Evolutionary conservation across 768 basidiomycete species (phyloP), one percentile per base, ranked within the genome.

Genomic region (Boletus huronensis): DNA sequence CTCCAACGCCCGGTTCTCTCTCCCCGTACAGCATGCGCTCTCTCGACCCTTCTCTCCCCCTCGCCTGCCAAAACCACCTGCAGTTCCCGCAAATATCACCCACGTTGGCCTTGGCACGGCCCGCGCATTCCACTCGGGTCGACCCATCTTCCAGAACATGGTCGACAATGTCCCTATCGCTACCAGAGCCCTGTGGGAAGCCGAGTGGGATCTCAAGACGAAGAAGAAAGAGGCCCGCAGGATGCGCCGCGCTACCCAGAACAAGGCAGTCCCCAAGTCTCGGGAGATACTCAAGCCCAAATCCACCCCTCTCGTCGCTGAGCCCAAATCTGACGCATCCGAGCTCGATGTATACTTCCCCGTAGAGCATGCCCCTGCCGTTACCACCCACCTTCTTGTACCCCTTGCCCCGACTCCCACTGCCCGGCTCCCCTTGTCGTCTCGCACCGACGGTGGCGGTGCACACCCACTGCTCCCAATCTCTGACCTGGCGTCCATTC

Each of bases 151-250:
- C 75, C 84, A 90, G 67, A 84, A 88, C 65, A 69, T 94, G 39
- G 82, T 83, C 2, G 81, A 91, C 66, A 91, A 91, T 62, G 83
- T 90, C 0, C 91, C 92, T 7, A 72, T 94, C n/a, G 78, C 82
- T 1, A 81, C 80, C 9, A 80, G 92, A 26, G 85, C 91, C 3
- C 74, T 92, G 40, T 83, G 82, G 66, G 86, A 91, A 66, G 83
- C 81, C 0, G 88, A 91, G 64, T 81, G 82, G 77, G 83, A 90
- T 39, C 31, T 83, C 25, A 79, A 82, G 57, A 68, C 74, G 60
- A 76, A 73, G 57, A 76, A 83, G 69, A 78, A 81, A 57, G 57
- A 62, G 19, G 58, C 60, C 5, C 64, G 58, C 44, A 70, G 43
- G 45, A 49, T 70, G 31, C 57, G 55, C 32, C 70, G 69, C 21